Base-by-base conservation (phyloP, 2,329 filamentous ascomycete genomes). In the Rosellinia necatrix region DNA sequence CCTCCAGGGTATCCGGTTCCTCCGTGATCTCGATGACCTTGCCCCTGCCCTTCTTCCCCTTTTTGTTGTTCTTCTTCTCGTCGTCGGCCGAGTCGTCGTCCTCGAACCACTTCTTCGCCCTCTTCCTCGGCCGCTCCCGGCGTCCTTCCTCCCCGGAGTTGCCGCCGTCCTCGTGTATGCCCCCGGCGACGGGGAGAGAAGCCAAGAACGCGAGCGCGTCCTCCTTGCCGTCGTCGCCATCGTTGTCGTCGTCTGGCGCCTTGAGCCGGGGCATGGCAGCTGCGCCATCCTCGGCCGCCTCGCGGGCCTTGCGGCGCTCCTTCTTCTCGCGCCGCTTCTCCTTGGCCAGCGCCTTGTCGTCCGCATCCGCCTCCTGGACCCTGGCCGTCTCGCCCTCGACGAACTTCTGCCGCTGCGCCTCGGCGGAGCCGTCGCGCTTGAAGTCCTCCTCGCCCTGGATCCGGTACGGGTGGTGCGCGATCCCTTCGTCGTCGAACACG, bases 401-500 rank as follows among this genome's bases (percentile, higher is more conserved):
- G 77, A 96, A 99, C 63, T 81, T 83, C 65, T 82, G 79, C 42
- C 91, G 82, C 73, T 96, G 91, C 44, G 83, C 83, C 63, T 92
- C 89, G 2, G 90, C 89, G 21, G 87, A 78, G 30, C 93, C 94
- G 50, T 86, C 83, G 34, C 83, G 81, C 60, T 79, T 80, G 81
- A 97, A 99, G 62, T 87, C 85, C 0, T 87, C 86, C 74, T 97
- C 91, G 72, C 90, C 85, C 70, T 93, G 88, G 64, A 99, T 85
- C 71, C 96, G 90, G 76, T 97, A 97, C 12, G 96, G 73, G 60
- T 90, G 84, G 72, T 94, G 92, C 3, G 92, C 81, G 59, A 89
- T 87, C 64, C 92, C 93, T 27, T 97, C 91, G 43, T 96, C 92
- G 74, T 97, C 93, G 71, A 93, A 99, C 4, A 97, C 81, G 6